Evolutionary conservation across 2,329 filamentous ascomycete species (phyloP).

Genomic region (Fusarium lyarnte): DNA sequence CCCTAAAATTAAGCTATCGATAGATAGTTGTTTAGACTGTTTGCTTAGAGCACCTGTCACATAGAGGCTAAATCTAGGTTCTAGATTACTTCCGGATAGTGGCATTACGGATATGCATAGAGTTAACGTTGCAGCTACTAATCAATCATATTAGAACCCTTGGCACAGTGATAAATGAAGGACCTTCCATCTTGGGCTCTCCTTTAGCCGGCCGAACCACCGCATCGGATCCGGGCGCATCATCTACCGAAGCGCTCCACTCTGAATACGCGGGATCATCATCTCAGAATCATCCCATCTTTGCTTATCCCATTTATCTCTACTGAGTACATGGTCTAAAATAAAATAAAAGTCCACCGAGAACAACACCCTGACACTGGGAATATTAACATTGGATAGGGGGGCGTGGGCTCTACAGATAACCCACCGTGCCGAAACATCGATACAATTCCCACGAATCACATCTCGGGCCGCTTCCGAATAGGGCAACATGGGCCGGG

Average conservation of each 20-base stretch:
- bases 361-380: neutral
- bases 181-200: neutral
- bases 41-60: neutral
- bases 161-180: neutral
- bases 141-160: neutral
- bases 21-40: neutral
- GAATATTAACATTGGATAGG: slow-evolving; percentile 2
- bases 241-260: neutral
- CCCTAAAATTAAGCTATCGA: neutral
- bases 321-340: too few species aligned
- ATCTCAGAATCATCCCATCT: slow-evolving; percentile 1
- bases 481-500: slow-evolving; percentile 29
- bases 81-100: neutral
- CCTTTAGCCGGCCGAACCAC: slow-evolving; percentile 13
- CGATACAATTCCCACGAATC: slow-evolving; percentile 33
- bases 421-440: slow-evolving; percentile 18
- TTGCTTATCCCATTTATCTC: neutral
- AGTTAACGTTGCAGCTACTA: neutral
- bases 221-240: neutral
- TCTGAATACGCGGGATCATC: neutral
- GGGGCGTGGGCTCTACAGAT: slow-evolving; percentile 6
- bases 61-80: neutral
- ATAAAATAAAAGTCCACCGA: neutral
- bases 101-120: neutral
- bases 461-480: slow-evolving; percentile 1